phyloP scores from a whole-genome alignment of 441 rosid genomes.

The Isatis lusitanica region DNA sequence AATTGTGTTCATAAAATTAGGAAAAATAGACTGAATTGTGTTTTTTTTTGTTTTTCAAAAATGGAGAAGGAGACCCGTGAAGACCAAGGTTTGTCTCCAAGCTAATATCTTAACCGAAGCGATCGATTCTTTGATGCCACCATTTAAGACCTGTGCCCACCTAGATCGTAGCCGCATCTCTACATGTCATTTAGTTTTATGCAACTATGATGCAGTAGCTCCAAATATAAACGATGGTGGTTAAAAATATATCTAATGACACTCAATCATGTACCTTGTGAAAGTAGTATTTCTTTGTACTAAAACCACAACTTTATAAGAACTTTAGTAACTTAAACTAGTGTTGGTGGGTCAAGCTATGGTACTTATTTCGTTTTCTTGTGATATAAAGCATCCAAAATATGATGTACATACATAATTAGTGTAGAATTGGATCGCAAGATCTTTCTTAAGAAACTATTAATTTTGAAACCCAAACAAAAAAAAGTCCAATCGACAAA shows the following conservation, averaged over 20 bases:
- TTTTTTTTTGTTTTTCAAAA: not conserved
- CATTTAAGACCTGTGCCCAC: not conserved
- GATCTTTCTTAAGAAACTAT: not conserved
- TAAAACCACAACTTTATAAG: not conserved
- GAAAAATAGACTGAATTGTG: not conserved
- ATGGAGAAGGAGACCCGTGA: constrained; percentile 29
- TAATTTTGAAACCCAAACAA: not conserved
- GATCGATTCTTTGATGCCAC: not conserved
- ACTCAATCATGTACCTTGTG: not conserved
- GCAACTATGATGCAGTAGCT: not conserved
- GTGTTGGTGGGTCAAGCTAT: not conserved
- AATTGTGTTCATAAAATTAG: not conserved
- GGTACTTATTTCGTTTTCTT: not conserved
- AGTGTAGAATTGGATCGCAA: not conserved
- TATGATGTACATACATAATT: not conserved
- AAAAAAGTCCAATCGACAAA: not conserved
- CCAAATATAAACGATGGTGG: not conserved
- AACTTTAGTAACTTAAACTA: not conserved
- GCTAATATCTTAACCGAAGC: constrained; percentile 9
- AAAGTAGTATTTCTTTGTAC: not conserved
- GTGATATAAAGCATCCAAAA: not conserved
- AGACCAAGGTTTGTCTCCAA: constrained; percentile 25
- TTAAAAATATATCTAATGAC: not conserved
- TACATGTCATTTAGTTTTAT: not conserved
- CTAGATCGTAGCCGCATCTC: constrained; percentile 5